Evolutionary conservation across 331 rosid species (phyloP).

Genomic region (Pyracantha coccinea): DNA sequence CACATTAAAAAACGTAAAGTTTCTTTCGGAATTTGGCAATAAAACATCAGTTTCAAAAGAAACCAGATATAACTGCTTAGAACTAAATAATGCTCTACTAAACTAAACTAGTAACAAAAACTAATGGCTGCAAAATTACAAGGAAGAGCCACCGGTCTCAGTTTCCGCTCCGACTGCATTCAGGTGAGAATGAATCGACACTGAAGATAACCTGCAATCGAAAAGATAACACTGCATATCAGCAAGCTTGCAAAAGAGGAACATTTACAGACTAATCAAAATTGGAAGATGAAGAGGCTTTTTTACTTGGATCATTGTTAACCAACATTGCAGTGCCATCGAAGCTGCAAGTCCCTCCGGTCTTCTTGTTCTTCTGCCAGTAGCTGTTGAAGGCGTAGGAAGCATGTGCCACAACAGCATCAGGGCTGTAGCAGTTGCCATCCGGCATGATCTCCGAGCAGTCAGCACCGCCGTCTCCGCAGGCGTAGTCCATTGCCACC

Average conservation of each 20-base stretch:
- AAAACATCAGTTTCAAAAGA: not conserved
- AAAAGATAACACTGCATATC: not conserved
- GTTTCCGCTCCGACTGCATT: constrained; percentile 6
- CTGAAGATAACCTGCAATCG: constrained; percentile 64
- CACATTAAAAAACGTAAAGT: not conserved
- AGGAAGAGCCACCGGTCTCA: not conserved
- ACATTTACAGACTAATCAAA: not conserved
- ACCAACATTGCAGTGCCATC: constrained; percentile 91
- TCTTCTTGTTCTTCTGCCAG: constrained; percentile 91
- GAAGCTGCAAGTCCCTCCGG: constrained; percentile 81
- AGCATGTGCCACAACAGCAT: constrained; percentile 73
- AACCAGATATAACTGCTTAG: not conserved
- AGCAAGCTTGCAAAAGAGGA: not conserved
- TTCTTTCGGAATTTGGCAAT: too few species aligned
- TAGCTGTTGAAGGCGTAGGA: constrained; percentile 85
- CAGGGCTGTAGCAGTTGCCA: constrained; percentile 66
- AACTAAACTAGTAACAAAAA: not conserved
- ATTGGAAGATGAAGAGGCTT: constrained; percentile 1
- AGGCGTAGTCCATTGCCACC: constrained; percentile 80
- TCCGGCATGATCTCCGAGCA: constrained; percentile 54
- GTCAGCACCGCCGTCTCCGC: constrained; percentile 82
- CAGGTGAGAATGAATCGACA: constrained; percentile 66
- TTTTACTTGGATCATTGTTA: constrained; percentile 76
- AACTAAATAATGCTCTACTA: not conserved
- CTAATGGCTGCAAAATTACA: constrained; percentile 17